Base-by-base conservation (phyloP, 73 alveolate species). In the Blepharisma stoltei region DNA sequence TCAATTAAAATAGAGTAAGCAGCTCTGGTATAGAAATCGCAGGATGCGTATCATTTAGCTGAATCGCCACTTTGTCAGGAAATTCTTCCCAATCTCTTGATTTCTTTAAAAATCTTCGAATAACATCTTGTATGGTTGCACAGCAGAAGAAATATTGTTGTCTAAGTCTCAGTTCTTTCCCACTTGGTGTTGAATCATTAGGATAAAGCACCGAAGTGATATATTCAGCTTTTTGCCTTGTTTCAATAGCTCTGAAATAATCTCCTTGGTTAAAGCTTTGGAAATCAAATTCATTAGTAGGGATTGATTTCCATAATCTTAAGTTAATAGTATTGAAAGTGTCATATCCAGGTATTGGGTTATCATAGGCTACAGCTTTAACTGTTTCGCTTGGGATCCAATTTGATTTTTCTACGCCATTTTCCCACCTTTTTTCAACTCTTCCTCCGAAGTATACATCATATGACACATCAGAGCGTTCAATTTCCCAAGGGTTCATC, bases 171-270 rank as follows among this genome's bases (percentile, higher is more conserved):
- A 97, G 89, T 85, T 97, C 99, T 86, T 95, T 97, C 11, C 99
- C 99, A 20, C 84, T 88, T 14, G 84, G 88, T 55, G 97, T 86
- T 27, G 84, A 67, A 80, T 92, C 99, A 78, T 97, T 96, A 54
- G 99, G 99, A 88, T 97, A 97, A 46, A 97, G 94, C 49, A 97
- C 99, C 11, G 98, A 89, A 27, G 99, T 95, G 68, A 97, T 91
- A 77, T 91, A 97, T 75, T 92, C 98, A 6, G 99, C 99, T 60
- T 91, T 81, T 83, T 97, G 93, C 77, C 97, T 90, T 23, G 90
- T 95, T 60, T 87, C 89, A 66, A 97, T 81, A 0, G 65, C 88
- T 71, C 83, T 88, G 54, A 73, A 85, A 73, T 90, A 95, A 73
- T 94, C 93, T 7, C 98, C 98, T 6, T 85, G 71, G 81, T 92